Percentiles rank a stretch among this genome's conserved stretches.
These are phyloP conservation scores for Clonostachys solani DNA, from an alignment of 2,329 filamentous ascomycete genomes.

Conservation along the genomic window DNA sequence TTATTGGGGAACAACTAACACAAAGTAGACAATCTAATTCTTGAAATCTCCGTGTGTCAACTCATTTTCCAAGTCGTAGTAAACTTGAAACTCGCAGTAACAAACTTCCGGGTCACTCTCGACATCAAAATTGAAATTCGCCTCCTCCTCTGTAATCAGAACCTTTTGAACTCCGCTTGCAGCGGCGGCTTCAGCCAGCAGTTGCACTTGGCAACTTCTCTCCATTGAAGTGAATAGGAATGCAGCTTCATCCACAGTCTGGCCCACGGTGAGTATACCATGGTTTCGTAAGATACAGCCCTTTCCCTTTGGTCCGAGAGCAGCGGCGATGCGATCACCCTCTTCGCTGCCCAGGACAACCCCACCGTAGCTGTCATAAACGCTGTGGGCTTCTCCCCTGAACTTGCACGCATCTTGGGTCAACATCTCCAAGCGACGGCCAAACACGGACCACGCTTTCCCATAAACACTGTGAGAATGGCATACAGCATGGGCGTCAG, in stretches of 20 bases:
- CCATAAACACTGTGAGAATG: constrained; percentile 62
- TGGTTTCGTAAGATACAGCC: constrained; percentile 66
- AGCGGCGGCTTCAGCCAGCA: constrained; percentile 59
- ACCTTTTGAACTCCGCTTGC: constrained; percentile 21
- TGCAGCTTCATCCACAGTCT: constrained; percentile 67
- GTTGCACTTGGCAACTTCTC: constrained; percentile 61
- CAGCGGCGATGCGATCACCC: constrained; percentile 54
- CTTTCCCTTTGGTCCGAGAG: constrained; percentile 52
- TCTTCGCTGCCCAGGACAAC: constrained; percentile 56
- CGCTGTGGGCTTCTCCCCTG: constrained; percentile 41
- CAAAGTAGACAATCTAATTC: background rate
- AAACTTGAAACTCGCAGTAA: background rate
- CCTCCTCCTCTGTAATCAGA: constrained; percentile 34
- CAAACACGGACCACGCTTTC: constrained; percentile 64
- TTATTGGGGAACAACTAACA: no score
- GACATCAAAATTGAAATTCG: constrained; percentile 18
- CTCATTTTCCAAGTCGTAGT: background rate
- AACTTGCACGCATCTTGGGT: constrained; percentile 63
- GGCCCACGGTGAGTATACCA: constrained; percentile 62
- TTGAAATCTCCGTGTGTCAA: background rate
- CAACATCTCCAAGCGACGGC: constrained; percentile 61
- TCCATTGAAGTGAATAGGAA: constrained; percentile 66
- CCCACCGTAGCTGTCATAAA: constrained; percentile 32
- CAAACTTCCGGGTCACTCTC: background rate
- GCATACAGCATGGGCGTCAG: constrained; percentile 62